phyloP scores from a whole-genome alignment of 169 alveolate species.

The Cryptosporidium tyzzeri region DNA sequence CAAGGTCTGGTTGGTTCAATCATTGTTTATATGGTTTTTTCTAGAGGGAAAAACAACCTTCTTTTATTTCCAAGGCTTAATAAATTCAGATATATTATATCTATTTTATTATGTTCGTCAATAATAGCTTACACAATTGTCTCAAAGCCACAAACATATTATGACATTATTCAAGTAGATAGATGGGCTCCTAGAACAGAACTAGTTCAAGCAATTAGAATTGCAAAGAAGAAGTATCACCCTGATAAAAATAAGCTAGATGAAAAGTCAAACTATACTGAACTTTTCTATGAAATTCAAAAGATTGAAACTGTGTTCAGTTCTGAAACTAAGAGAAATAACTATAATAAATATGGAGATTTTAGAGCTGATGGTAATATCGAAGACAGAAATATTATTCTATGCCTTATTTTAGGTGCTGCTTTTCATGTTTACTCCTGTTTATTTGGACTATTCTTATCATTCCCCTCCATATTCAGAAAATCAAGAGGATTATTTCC shows the following conservation, averaged over 20 bases:
- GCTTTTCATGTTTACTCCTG: slow-evolving; percentile 66
- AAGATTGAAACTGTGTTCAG: slow-evolving; percentile 51
- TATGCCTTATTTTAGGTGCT: slow-evolving; percentile 52
- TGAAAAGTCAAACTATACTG: slow-evolving; percentile 29
- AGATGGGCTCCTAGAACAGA: slow-evolving; percentile 70
- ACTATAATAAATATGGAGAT: slow-evolving; percentile 66
- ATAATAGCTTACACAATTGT: background rate
- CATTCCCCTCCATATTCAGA: slow-evolving; percentile 55
- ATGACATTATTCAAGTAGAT: slow-evolving; percentile 55
- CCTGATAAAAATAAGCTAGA: slow-evolving; percentile 58
- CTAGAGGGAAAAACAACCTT: slow-evolving; percentile 11
- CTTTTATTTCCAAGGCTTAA: slow-evolving; percentile 18
- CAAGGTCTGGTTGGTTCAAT: slow-evolving; percentile 46
- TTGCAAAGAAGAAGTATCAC: slow-evolving; percentile 70
- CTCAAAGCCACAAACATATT: slow-evolving; percentile 10
- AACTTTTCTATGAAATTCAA: slow-evolving; percentile 65
- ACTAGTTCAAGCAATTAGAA: slow-evolving; percentile 49
- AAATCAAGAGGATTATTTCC: slow-evolving; percentile 64
- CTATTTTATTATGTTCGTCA: background rate
- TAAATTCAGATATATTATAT: slow-evolving; percentile 18
- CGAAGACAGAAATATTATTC: slow-evolving; percentile 52
- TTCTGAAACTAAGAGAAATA: slow-evolving; percentile 64
- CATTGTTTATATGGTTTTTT: slow-evolving; percentile 18
- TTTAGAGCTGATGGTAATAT: slow-evolving; percentile 62
- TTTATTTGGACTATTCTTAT: slow-evolving; percentile 56